phyloP scores from a whole-genome alignment of 768 basidiomycete genomes.

The Leccinum fibrillosum region DNA sequence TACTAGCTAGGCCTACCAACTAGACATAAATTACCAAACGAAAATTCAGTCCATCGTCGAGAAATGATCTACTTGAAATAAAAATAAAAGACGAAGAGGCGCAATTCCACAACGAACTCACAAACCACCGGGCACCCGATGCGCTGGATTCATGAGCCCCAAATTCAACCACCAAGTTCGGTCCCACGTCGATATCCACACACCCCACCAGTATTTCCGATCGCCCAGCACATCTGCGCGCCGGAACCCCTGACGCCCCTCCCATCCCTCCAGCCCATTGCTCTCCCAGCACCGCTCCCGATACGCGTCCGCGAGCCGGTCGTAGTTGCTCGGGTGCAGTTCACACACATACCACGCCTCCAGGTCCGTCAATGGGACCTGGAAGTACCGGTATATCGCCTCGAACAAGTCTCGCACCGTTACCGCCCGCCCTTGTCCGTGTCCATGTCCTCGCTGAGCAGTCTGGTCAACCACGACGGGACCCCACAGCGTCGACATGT shows the following conservation, averaged over 20 bases:
- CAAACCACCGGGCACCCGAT: slow-evolving; percentile 3
- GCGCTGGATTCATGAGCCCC: slow-evolving; percentile 33
- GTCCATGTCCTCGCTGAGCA: not conserved
- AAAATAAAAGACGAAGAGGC: not conserved
- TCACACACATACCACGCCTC: slow-evolving; percentile 26
- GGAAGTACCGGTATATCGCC: slow-evolving; percentile 49
- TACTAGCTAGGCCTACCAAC: too few relatives aligned
- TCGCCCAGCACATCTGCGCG: slow-evolving; percentile 52
- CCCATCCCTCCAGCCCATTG: slow-evolving; percentile 38
- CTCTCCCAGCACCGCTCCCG: slow-evolving; percentile 37
- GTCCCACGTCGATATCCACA: slow-evolving; percentile 30
- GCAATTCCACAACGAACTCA: not conserved
- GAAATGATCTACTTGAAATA: not conserved
- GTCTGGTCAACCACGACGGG: slow-evolving; percentile 41
- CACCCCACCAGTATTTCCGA: slow-evolving; percentile 44
- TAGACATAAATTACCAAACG: too few relatives aligned
- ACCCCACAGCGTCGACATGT: slow-evolving; percentile 41
- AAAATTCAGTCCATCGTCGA: not conserved
- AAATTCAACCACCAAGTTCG: slow-evolving; percentile 46
- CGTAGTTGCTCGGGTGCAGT: slow-evolving; percentile 20
- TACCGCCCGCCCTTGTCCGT: slow-evolving; percentile 20
- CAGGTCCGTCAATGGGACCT: slow-evolving; percentile 34
- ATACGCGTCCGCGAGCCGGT: slow-evolving; percentile 16
- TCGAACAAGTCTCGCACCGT: slow-evolving; percentile 46
- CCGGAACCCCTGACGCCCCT: slow-evolving; percentile 27